Evolutionary conservation across 345 rosid genomes (phyloP).

Genomic region (Odontarrhena argentea): DNA sequence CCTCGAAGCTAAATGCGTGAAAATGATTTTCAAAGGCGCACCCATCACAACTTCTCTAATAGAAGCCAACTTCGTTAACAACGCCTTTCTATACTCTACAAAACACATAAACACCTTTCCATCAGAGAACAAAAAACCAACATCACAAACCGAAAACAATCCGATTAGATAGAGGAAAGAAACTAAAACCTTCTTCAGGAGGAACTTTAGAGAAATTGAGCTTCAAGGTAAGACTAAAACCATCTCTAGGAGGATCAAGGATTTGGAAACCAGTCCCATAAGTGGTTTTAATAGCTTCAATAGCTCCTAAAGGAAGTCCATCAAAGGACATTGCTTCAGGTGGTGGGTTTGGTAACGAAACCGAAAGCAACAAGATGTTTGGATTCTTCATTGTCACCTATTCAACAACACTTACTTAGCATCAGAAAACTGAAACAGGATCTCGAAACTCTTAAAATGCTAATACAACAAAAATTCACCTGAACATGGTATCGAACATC

Average conservation of each 20-base stretch:
- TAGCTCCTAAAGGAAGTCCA: constrained; percentile 93
- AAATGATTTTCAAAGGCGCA: constrained; percentile 75
- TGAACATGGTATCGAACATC: constrained; percentile 93
- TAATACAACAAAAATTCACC: constrained; percentile 46
- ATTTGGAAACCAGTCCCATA: constrained; percentile 82
- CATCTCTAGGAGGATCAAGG: constrained; percentile 98
- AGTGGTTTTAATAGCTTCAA: constrained; percentile 87
- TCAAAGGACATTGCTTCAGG: constrained; percentile 72
- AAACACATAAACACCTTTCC: constrained; percentile 11
- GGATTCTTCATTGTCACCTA: constrained; percentile 93
- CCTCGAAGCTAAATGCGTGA: constrained; percentile 76
- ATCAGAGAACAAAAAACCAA: not conserved
- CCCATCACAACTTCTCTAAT: constrained; percentile 89
- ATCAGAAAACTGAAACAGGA: not conserved
- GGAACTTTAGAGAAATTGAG: constrained; percentile 87
- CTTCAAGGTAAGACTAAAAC: constrained; percentile 89
- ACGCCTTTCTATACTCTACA: constrained; percentile 60
- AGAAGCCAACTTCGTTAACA: constrained; percentile 81
- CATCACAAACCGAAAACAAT: constrained; percentile 18
- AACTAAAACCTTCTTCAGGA: constrained; percentile 82
- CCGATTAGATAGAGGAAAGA: constrained; percentile 41
- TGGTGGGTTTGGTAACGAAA: constrained; percentile 87
- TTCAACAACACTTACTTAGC: constrained; percentile 10
- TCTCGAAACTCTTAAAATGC: not conserved
- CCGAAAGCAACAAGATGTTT: constrained; percentile 66